These are phyloP conservation scores for Scedosporium boydii DNA, from an alignment of 2,329 filamentous ascomycete species.

Conservation along the genomic window DNA sequence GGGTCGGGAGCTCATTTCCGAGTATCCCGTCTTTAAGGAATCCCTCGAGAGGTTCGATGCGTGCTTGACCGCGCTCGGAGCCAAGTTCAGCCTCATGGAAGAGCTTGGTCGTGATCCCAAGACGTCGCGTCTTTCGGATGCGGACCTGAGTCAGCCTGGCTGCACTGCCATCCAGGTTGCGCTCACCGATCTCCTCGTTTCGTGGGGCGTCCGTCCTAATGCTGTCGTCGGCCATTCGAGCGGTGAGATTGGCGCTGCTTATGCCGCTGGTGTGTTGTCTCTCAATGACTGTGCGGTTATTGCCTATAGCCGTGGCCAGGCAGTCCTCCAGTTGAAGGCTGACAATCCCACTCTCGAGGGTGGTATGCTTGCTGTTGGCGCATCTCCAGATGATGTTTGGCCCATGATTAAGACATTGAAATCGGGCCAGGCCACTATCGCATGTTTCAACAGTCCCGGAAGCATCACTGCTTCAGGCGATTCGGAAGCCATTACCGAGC, in stretches of 20 bases:
- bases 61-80: not conserved
- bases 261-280: conserved; percentile 15
- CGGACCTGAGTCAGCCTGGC: conserved; percentile 25
- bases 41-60: conserved; percentile 8
- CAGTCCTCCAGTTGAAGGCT: conserved; percentile 3
- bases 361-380: conserved; percentile 20
- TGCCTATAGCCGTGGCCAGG: conserved; percentile 21
- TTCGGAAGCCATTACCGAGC: conserved; percentile 13
- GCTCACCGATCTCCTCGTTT: conserved; percentile 24
- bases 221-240: conserved; percentile 26
- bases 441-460: conserved; percentile 26
- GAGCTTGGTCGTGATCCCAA: conserved; percentile 10
- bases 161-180: conserved; percentile 34
- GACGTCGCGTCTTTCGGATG: conserved; percentile 12
- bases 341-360: conserved; percentile 9
- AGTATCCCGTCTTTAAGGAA: conserved; percentile 11
- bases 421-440: conserved; percentile 17
- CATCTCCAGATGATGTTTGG: conserved; percentile 1
- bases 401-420: conserved; percentile 3
- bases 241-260: conserved; percentile 30
- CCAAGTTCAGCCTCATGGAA: conserved; percentile 3
- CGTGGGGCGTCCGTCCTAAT: conserved; percentile 19
- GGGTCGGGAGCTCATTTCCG: not conserved
- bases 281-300: conserved; percentile 19
- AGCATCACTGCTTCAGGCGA: conserved; percentile 28